A percentile compares a stretch with the other conserved stretches of the same genome.
Evolutionary conservation across 1,139 yeast species (phyloP).

Genomic region (Debaryomycetaceae sp.): DNA sequence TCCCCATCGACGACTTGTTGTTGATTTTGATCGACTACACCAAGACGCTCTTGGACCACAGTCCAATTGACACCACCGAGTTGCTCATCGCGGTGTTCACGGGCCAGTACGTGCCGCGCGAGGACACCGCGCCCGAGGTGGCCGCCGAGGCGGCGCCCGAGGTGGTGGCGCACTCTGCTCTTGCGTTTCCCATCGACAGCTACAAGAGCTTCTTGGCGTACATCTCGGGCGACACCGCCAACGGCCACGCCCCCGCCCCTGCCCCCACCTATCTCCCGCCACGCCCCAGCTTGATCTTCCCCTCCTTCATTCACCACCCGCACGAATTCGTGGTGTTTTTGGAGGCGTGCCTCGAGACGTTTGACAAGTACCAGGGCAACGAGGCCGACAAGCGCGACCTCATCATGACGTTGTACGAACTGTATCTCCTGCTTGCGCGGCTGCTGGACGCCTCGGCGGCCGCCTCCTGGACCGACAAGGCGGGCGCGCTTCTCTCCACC

Average conservation of each 20-base stretch:
- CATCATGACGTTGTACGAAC: conserved; percentile 73
- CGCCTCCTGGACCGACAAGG: conserved; percentile 62
- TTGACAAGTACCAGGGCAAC: conserved; percentile 72
- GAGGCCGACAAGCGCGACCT: conserved; percentile 67
- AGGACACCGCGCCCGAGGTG: conserved; percentile 10
- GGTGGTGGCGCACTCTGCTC: conserved; percentile 1
- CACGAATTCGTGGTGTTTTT: conserved; percentile 88
- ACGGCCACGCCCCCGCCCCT: background rate
- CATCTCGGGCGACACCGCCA: conserved; percentile 35
- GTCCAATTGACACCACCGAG: conserved; percentile 81
- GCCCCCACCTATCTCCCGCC: conserved; percentile 88
- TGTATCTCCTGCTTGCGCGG: conserved; percentile 63
- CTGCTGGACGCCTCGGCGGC: conserved; percentile 25
- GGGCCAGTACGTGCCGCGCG: conserved; percentile 62
- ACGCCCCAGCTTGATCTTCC: conserved; percentile 78
- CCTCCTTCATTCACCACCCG: conserved; percentile 80
- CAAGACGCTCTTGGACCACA: conserved; percentile 55
- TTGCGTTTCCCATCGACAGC: conserved; percentile 45
- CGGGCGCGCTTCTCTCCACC: conserved; percentile 45
- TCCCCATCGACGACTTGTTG: conserved; percentile 75
- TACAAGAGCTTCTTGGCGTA: conserved; percentile 69
- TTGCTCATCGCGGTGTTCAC: conserved; percentile 83
- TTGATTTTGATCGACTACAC: conserved; percentile 67
- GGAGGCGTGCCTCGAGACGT: conserved; percentile 84
- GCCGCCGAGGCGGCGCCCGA: conserved; percentile 6